Evolutionary conservation across 139 green algal genomes (phyloP).

Genomic region (Chlorella vulgaris): DNA sequence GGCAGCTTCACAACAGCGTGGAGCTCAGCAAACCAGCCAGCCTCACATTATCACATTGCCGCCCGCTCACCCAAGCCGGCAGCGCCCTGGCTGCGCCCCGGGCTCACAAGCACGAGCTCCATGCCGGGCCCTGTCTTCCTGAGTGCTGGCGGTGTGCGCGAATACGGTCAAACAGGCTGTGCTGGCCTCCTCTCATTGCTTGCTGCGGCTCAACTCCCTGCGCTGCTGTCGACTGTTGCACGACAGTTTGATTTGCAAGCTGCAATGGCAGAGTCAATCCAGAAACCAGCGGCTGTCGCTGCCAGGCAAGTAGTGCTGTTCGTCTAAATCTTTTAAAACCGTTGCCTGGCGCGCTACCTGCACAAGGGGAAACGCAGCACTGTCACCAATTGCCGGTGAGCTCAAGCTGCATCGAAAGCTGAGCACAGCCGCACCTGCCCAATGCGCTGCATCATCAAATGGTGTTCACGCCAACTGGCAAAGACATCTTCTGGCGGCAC

Average conservation of each 20-base stretch:
- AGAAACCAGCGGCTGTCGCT: conserved; percentile 24
- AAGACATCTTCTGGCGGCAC: conserved; percentile 45
- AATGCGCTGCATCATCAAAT: conserved; percentile 46
- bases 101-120: conserved; percentile 48
- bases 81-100: conserved; percentile 37
- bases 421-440: not conserved
- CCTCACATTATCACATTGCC: not conserved
- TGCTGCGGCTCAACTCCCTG: too few species aligned
- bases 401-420: not conserved
- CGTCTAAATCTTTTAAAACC: not conserved
- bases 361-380: not conserved
- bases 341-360: not conserved
- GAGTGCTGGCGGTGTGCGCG: conserved; percentile 19
- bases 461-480: conserved; percentile 44
- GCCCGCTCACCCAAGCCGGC: conserved; percentile 3
- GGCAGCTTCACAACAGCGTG: not conserved
- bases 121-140: conserved; percentile 31
- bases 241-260: too few species aligned
- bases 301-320: not conserved
- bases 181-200: too few species aligned
- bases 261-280: conserved; percentile 17
- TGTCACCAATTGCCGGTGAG: too few species aligned
- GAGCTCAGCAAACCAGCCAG: too few species aligned
- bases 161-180: conserved; percentile 52
- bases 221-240: too few species aligned